Base-by-base conservation (phyloP, 176 grass and related monocot species). In the Carex kokanica region DNA sequence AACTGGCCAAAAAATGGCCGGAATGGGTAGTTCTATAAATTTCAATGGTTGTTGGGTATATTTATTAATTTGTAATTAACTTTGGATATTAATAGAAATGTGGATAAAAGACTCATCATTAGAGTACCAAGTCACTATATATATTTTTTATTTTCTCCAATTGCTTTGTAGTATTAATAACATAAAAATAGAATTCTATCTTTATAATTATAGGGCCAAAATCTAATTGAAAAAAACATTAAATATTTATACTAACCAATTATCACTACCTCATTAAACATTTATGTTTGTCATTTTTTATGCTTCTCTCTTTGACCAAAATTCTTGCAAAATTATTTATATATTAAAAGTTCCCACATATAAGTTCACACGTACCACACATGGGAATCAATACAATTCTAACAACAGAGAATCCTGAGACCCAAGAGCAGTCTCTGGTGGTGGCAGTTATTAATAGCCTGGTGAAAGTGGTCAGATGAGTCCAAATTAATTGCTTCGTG, bases 401-500 rank as follows among this genome's bases (percentile, higher is more conserved):
- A 27, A 51, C 21, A 82, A 54, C 45, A 82, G 38, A 67, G 24
- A 21, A 82, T 82, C 60, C 60, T 8, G 1, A 38, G 13, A 64
- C 4, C 54, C 1, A 7, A 70, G 31, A 9, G 16, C 65, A 25
- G 31, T 82, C 61, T 52, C 60, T 49, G 66, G 32, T 81, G 80
- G 80, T 64, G 80, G 80, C 80, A 67, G 80, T 82, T 66, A 82
- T 82, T 24, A 43, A 82, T 24, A 82, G 80, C 36, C 5, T 29
- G 80, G 60, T 47, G 23, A 82, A 60, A 49, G 49, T 77, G 73
- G 41, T 67, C 61, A 82, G 79, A 49, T 8, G 79, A 21, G 21
- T 40, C 60, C 79, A 82, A 82, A 82, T 75, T 75, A 31, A 75
- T 80, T 57, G 60, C 60, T 49, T 66, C 21, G n/a, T 81, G 56